These are phyloP conservation scores for Trapa bicornis DNA, from an alignment of 345 rosid species.

Conservation along the genomic window DNA sequence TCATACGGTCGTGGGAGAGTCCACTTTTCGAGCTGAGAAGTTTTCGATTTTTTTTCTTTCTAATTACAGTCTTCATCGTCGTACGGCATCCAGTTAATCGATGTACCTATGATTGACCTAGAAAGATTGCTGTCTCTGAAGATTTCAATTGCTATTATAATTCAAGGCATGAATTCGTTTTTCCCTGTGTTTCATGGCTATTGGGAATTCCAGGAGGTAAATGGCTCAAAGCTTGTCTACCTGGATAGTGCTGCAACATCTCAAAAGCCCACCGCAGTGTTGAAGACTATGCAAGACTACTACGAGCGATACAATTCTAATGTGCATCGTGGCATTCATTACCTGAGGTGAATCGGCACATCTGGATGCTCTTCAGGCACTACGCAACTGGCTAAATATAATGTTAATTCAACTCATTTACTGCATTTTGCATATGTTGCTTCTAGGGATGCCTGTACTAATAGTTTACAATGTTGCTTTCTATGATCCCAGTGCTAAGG, in stretches of 20 bases:
- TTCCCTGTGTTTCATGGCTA: not conserved
- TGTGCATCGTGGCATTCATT: conserved; percentile 83
- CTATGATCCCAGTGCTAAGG: conserved; percentile 48
- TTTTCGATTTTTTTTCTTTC: not conserved
- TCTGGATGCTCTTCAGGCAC: not conserved
- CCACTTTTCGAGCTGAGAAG: not conserved
- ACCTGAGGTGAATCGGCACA: conserved; percentile 38
- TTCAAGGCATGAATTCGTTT: not conserved
- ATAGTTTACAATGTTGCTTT: not conserved
- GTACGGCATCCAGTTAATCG: not conserved
- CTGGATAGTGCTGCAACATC: conserved; percentile 96
- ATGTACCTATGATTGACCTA: not conserved
- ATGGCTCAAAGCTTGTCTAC: conserved; percentile 78
- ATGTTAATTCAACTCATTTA: not conserved
- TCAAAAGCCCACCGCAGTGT: conserved; percentile 65
- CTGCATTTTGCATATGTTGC: not conserved
- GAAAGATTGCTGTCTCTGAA: not conserved
- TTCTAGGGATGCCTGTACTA: not conserved
- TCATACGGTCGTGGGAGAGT: not conserved
- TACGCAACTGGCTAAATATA: not conserved
- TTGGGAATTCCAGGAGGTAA: conserved; percentile 37
- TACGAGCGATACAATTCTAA: conserved; percentile 73
- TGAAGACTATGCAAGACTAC: conserved; percentile 63
- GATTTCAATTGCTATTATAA: not conserved
- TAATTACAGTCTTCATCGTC: not conserved